A percentile compares a stretch with the other conserved stretches of the same genome.
Conservation (phyloP, 129 eudicot species). For the Centella asiatica region DNA sequence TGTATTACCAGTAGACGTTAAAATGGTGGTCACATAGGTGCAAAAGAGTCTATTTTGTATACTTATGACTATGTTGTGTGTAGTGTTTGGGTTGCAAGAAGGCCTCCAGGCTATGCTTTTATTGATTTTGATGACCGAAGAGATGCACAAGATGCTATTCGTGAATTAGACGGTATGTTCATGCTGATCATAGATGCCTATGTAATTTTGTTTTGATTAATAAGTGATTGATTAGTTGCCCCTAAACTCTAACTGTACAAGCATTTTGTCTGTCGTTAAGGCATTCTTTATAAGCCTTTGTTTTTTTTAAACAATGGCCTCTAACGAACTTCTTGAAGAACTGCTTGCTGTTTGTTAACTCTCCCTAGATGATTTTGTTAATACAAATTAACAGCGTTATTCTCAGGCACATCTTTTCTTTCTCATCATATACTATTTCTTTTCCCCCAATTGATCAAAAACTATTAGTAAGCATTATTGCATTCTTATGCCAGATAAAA, state of each 20-base stretch:
- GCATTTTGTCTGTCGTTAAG: neutral
- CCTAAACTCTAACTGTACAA: neutral
- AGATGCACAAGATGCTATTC: constrained; percentile 91
- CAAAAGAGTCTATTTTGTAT: too few relatives aligned
- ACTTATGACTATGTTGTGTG: constrained; percentile 11
- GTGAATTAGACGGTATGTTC: constrained; percentile 69
- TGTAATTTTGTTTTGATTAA: neutral
- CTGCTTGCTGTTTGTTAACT: neutral
- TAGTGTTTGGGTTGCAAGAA: constrained; percentile 98
- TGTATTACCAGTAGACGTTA: too few relatives aligned
- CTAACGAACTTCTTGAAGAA: neutral
- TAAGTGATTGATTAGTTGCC: neutral
- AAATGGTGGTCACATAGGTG: too few relatives aligned
- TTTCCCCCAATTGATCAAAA: neutral
- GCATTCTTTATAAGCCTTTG: too few relatives aligned
- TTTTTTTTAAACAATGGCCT: too few relatives aligned
- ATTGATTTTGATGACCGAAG: constrained; percentile 86
- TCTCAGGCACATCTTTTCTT: too few relatives aligned
- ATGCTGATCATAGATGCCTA: neutral
- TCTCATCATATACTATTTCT: neutral
- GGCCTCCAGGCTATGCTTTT: constrained; percentile 97
- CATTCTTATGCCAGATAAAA: neutral
- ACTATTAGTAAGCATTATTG: neutral
- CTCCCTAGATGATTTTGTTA: too few relatives aligned
- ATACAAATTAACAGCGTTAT: too few relatives aligned